These are phyloP conservation scores for Fusarium mundagurra DNA, from an alignment of 2,329 filamentous ascomycete species.

Conservation along the genomic window DNA sequence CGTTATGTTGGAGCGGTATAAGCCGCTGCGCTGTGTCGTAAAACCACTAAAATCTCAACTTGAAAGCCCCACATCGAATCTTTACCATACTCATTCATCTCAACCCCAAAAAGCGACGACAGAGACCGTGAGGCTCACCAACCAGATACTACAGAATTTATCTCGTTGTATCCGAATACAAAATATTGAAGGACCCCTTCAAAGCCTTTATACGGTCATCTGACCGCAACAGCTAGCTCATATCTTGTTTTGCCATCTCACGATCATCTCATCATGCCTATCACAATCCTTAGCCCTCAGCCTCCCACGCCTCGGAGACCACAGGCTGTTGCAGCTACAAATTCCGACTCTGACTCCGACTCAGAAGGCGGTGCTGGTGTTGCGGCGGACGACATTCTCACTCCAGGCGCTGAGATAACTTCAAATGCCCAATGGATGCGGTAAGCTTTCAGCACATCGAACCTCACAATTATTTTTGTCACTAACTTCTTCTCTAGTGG, in stretches of 20 bases:
- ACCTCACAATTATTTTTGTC: not conserved
- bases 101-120: conserved; percentile 5
- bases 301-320: conserved; percentile 43
- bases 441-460: conserved; percentile 50
- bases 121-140: conserved; percentile 1
- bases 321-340: conserved; percentile 31
- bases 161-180: not conserved
- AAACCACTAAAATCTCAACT: conserved; percentile 43
- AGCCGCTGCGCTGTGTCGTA: not conserved
- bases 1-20: not conserved
- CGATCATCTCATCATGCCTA: conserved; percentile 53
- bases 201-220: not conserved
- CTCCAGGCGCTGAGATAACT: conserved; percentile 89
- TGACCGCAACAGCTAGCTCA: not conserved
- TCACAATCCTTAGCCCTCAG: conserved; percentile 58
- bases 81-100: conserved; percentile 37
- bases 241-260: conserved; percentile 5
- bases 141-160: not conserved
- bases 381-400: conserved; percentile 72
- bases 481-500: conserved; percentile 64
- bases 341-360: conserved; percentile 55
- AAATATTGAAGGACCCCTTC: not conserved
- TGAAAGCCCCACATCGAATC: conserved; percentile 44
- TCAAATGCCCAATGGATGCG: conserved; percentile 97
- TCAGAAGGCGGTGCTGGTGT: conserved; percentile 58